Conservation (phyloP, 768 basidiomycete genomes). For the Multifurca ochricompacta region DNA sequence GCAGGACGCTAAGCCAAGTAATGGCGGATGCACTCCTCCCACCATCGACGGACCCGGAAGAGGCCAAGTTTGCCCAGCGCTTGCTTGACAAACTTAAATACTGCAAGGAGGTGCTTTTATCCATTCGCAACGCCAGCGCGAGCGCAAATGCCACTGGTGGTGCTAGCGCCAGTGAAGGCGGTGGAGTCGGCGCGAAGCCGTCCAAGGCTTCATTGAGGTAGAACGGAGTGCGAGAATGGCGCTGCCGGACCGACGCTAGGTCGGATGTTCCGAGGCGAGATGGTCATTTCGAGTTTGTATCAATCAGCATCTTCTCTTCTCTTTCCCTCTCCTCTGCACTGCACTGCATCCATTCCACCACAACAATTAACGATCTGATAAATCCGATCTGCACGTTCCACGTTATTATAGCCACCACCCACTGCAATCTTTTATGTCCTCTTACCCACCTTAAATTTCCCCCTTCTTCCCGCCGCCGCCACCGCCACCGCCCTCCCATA, state of each 20-base stretch:
- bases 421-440: no score
- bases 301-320: neutral
- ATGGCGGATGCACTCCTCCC: conserved; percentile 47
- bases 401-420: conserved; percentile 4
- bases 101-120: conserved; percentile 74
- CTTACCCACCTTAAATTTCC: neutral
- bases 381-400: conserved; percentile 13
- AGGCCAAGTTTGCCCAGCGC: conserved; percentile 53
- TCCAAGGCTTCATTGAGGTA: conserved; percentile 12
- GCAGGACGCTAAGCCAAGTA: conserved; percentile 63
- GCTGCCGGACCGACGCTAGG: no score
- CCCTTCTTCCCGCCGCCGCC: neutral
- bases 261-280: neutral
- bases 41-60: conserved; percentile 39
- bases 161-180: neutral
- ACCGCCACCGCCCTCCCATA: neutral
- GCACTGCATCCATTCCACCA: conserved; percentile 1
- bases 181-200: neutral
- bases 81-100: conserved; percentile 78
- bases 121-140: conserved; percentile 55
- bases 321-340: neutral
- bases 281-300: neutral
- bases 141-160: conserved; percentile 4
- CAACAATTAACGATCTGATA: conserved; percentile 17
- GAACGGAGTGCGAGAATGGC: neutral